Evolutionary conservation across 176 grass and related monocot species (phyloP), one percentile per base, ranked within the genome.

Genomic region (Saccharum spontaneum): DNA sequence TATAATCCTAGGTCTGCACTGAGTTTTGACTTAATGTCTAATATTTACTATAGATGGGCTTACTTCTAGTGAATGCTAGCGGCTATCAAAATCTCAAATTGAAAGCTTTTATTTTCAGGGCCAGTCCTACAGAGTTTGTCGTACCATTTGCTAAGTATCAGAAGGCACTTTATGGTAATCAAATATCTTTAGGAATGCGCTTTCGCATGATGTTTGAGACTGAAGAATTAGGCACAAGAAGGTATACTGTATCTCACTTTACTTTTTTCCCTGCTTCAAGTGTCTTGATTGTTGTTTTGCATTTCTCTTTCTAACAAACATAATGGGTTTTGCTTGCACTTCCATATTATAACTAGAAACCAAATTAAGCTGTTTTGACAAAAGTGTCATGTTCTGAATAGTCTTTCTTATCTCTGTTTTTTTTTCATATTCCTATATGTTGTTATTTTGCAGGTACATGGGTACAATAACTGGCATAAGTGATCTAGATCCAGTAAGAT

Each of bases 181-280:
- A 89, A 75, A 80, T 97, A 69, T 97, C 94, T 46, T 78, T 97
- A 77, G 94, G 94, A 24, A 97, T 97, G 94, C 94, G 94, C 73
- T 97, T 97, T 54, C 89, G 91, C 30, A 97, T 97, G 94, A 81
- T 92, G 82, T 97, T 97, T 81, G 94, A 97, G 82, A 97, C 94
- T 20, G 94, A 97, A 84, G 94, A 97, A 85, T 90, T 89, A 84
- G 81, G 92, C 67, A 95, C 88, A 55, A 78, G 90, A 88, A 93
- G 87, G 90, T 95, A 92, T 78, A 38, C 62, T 66, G 26, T 80
- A 5, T 3, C 52, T 73, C 67, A 44, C 23, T 72, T 79, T 75
- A 38, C 49, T 38, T 86, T 81, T 73, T 73, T 50, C 4, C 16
- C 20, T 71, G 8, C 54, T 24, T 71, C 52, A 44, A 86, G 28